Percentiles rank a stretch among this genome's conserved stretches.
Evolutionary conservation across 1,139 yeast species (phyloP).

Genomic region (Schwanniomyces etchellsii): DNA sequence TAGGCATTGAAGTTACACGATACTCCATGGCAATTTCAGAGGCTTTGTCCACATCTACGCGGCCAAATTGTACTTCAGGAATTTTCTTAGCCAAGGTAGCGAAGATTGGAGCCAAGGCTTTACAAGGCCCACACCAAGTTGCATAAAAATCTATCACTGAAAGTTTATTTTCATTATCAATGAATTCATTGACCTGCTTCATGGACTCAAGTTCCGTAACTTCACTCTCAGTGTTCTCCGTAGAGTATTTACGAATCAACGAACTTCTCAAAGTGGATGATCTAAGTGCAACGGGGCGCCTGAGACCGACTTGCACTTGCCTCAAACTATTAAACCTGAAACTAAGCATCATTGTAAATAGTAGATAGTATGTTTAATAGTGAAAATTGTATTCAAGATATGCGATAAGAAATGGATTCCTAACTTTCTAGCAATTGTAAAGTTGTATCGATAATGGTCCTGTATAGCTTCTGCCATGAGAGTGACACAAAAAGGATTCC

Average conservation of each 20-base stretch:
- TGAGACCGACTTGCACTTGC: no score
- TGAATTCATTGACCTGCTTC: constrained; percentile 12
- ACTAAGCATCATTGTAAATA: no score
- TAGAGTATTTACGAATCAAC: constrained; percentile 4
- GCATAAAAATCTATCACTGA: constrained; percentile 39
- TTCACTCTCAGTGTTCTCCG: constrained; percentile 6
- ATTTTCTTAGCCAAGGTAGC: constrained; percentile 27
- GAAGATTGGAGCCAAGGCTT: constrained; percentile 37
- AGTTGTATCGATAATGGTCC: no score
- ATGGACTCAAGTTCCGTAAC: constrained; percentile 17
- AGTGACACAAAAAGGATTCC: no score
- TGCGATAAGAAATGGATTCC: no score
- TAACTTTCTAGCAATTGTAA: no score
- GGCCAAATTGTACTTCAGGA: constrained; percentile 35
- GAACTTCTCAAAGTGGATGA: neutral
- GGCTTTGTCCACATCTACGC: constrained; percentile 31
- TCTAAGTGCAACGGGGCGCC: neutral
- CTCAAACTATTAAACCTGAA: no score
- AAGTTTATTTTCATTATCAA: constrained; percentile 20
- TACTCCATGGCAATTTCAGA: constrained; percentile 25
- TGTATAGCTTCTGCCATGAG: no score
- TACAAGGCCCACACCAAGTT: constrained; percentile 45
- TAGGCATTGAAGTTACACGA: constrained; percentile 32
- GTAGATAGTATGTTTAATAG: no score
- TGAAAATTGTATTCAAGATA: no score